phyloP scores from a whole-genome alignment of 441 rosid genomes.

The Bocquillonia castaneifolia region DNA sequence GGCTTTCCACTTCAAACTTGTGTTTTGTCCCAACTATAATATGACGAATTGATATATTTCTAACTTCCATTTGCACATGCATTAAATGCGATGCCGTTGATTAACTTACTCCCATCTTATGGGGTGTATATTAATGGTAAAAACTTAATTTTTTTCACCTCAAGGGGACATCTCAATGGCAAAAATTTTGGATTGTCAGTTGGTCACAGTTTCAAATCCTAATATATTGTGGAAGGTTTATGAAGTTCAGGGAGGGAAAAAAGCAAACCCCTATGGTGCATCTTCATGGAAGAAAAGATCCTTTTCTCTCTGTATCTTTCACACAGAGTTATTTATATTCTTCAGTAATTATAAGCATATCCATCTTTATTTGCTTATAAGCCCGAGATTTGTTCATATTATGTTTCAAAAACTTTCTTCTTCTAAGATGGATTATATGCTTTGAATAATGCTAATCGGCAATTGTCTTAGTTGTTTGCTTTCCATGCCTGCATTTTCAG shows the following conservation, averaged over 20 bases:
- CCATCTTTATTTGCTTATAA: background rate
- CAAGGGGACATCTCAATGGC: background rate
- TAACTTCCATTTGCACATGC: too few relatives aligned
- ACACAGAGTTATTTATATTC: background rate
- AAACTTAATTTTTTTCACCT: too few relatives aligned
- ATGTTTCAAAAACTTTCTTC: background rate
- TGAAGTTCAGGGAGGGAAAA: background rate
- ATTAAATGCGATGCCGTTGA: background rate
- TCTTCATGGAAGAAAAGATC: too few relatives aligned
- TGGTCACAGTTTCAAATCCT: background rate
- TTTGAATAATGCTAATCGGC: background rate
- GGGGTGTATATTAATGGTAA: background rate
- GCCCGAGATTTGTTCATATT: background rate
- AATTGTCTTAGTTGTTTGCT: background rate
- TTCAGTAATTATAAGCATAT: background rate
- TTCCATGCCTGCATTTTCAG: background rate
- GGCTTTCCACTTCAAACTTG: background rate
- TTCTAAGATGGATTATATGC: background rate
- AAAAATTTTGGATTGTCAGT: too few relatives aligned
- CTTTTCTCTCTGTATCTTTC: background rate
- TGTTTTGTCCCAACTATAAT: background rate
- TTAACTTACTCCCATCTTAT: background rate
- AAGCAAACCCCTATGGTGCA: background rate
- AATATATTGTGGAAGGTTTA: background rate
- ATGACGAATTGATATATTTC: too few relatives aligned